These are phyloP conservation scores for Heritiera littoralis DNA, from an alignment of 345 rosid species.

Conservation along the genomic window DNA sequence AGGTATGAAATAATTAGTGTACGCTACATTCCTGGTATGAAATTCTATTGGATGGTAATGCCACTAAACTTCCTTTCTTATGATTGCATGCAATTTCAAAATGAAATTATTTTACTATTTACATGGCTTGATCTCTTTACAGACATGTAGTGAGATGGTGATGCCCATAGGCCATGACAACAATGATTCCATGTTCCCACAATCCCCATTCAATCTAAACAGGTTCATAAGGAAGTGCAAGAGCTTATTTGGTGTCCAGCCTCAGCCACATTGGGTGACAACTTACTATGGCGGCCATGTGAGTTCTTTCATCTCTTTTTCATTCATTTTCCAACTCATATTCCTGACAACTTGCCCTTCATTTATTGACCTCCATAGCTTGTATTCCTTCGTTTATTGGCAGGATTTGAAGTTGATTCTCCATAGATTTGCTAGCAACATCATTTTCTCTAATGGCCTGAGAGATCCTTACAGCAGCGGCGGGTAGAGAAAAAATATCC, in stretches of 20 bases:
- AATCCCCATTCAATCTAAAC: constrained; percentile 45
- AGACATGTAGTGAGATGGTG: constrained; percentile 74
- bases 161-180: constrained; percentile 54
- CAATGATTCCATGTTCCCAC: constrained; percentile 57
- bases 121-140: background rate
- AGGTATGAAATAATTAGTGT: no score
- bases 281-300: constrained; percentile 63
- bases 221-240: constrained; percentile 42
- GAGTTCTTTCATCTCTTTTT: background rate
- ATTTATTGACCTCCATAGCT: background rate
- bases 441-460: constrained; percentile 62
- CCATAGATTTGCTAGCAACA: constrained; percentile 51
- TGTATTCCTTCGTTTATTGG: background rate
- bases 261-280: constrained; percentile 75
- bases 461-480: constrained; percentile 60
- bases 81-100: constrained; percentile 16
- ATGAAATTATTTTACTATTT: background rate
- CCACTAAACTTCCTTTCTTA: constrained; percentile 12
- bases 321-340: background rate
- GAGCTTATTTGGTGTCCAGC: constrained; percentile 49
- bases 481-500: constrained; percentile 41
- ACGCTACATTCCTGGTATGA: background rate
- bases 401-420: constrained; percentile 54
- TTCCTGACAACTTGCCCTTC: background rate
- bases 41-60: background rate